A percentile compares a stretch with the other conserved stretches of the same genome.
Evolutionary conservation across 371 early-diverging fungal genomes (phyloP).

Genomic region (Catenaria anguillulae): DNA sequence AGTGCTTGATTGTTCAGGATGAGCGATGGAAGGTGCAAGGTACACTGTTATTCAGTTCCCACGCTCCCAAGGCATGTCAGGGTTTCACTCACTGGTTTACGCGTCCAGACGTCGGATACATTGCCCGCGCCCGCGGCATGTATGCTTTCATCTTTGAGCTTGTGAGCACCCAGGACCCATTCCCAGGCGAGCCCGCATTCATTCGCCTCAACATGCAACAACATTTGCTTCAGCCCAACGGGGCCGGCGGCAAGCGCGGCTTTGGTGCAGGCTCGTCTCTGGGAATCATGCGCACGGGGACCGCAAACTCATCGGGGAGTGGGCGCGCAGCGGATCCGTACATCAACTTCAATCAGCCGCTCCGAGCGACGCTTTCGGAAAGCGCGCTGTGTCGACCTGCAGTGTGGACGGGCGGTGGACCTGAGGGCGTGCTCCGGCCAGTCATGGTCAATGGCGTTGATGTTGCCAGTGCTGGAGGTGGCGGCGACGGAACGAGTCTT

Average conservation of each 20-base stretch:
- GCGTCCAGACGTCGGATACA: background rate
- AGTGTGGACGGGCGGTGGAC: no score
- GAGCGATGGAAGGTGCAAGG: background rate
- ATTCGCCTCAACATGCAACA: background rate
- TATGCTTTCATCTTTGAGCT: background rate
- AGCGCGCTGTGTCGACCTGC: background rate
- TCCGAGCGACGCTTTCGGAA: background rate
- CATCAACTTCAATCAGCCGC: constrained; percentile 4
- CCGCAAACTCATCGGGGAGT: background rate
- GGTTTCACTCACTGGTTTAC: background rate
- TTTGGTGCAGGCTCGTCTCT: background rate
- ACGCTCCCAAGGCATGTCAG: no score
- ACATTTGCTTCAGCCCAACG: background rate
- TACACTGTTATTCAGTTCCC: no score
- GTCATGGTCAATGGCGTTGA: no score
- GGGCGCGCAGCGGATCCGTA: background rate
- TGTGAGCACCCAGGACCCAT: background rate
- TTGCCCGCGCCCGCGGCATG: background rate
- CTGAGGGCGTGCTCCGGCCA: no score
- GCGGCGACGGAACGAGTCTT: no score
- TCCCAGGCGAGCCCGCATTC: background rate
- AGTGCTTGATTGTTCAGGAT: background rate
- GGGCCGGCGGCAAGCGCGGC: background rate
- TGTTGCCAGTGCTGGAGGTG: no score
- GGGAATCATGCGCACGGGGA: background rate